Percentiles rank a stretch among this genome's conserved stretches.
Evolutionary conservation across 352 stramenopile genomes (phyloP).

Genomic region (Phytophthora macrochlamydospora): DNA sequence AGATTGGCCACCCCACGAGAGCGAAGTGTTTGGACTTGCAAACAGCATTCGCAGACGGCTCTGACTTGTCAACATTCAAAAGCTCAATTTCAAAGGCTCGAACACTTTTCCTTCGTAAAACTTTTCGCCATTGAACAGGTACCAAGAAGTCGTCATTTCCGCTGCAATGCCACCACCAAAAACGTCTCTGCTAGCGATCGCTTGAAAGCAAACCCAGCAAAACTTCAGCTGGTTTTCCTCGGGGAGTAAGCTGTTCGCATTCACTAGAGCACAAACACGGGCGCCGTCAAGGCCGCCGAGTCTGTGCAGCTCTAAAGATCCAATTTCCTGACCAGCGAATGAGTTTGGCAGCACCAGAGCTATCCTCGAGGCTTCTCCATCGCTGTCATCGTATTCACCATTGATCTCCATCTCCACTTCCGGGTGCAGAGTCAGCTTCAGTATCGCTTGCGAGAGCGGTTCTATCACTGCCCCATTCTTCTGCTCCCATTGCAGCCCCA

Average conservation of each 20-base stretch:
- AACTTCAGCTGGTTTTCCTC: constrained; percentile 10
- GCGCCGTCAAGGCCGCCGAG: constrained; percentile 6
- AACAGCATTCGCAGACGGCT: constrained; percentile 2
- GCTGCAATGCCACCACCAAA: not conserved
- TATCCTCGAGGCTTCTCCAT: not conserved
- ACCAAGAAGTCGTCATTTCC: constrained; percentile 6
- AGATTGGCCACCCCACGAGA: constrained; percentile 12
- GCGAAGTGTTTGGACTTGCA: not conserved
- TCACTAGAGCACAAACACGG: constrained; percentile 1
- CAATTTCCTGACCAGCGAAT: not conserved
- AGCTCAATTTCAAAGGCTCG: constrained; percentile 1
- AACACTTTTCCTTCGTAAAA: not conserved
- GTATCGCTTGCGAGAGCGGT: constrained; percentile 1
- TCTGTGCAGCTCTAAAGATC: not conserved
- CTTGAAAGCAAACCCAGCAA: constrained; percentile 4
- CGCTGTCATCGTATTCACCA: not conserved
- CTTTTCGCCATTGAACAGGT: constrained; percentile 2
- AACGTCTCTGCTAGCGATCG: not conserved
- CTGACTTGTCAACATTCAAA: constrained; percentile 14
- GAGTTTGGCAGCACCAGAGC: constrained; percentile 7
- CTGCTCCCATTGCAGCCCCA: not conserved
- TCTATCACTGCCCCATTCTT: not conserved
- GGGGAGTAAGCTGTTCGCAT: constrained; percentile 9
- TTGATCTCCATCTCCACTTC: constrained; percentile 1
- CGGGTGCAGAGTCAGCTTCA: not conserved